Percentiles rank a stretch among this genome's conserved stretches.
phyloP scores from a whole-genome alignment of 805 yeast species.

The Kuraishia molischiana region DNA sequence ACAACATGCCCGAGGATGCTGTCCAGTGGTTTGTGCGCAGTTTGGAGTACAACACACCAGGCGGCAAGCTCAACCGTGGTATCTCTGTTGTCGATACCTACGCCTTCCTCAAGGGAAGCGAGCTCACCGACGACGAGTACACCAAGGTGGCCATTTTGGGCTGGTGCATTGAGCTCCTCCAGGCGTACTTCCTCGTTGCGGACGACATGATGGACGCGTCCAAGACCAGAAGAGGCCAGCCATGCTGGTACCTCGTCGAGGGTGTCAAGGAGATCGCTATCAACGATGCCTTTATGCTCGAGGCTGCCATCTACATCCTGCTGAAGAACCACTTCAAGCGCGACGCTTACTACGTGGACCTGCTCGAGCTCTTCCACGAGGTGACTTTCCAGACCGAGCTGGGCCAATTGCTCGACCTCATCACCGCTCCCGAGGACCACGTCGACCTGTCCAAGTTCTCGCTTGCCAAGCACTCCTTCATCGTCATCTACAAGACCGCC shows the following conservation, averaged over 20 bases:
- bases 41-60: slow-evolving; percentile 82
- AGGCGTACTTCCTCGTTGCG: slow-evolving; percentile 94
- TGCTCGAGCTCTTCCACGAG: slow-evolving; percentile 91
- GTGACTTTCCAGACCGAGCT: slow-evolving; percentile 96
- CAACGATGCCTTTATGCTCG: slow-evolving; percentile 95
- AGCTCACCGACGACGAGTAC: slow-evolving; percentile 60
- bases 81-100: slow-evolving; percentile 91
- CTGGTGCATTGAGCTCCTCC: slow-evolving; percentile 91
- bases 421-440: slow-evolving; percentile 94
- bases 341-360: slow-evolving; percentile 79
- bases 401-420: slow-evolving; percentile 91
- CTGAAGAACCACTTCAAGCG: slow-evolving; percentile 81
- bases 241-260: slow-evolving; percentile 87
- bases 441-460: slow-evolving; percentile 86
- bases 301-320: slow-evolving; percentile 83
- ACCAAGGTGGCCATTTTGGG: slow-evolving; percentile 82
- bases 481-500: slow-evolving; percentile 95
- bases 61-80: slow-evolving; percentile 96
- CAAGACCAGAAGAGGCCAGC: slow-evolving; percentile 95
- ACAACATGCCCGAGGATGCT: slow-evolving; percentile 83
- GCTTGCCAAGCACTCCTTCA: slow-evolving; percentile 83
- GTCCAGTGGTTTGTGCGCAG: slow-evolving; percentile 71
- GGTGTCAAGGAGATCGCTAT: slow-evolving; percentile 90
- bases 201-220: slow-evolving; percentile 98
- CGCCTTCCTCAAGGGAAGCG: slow-evolving; percentile 66